A percentile compares a stretch with the other conserved stretches of the same genome.
phyloP scores from a whole-genome alignment of 2,329 filamentous ascomycete genomes.

The Gnomoniopsis smithogilvyi region DNA sequence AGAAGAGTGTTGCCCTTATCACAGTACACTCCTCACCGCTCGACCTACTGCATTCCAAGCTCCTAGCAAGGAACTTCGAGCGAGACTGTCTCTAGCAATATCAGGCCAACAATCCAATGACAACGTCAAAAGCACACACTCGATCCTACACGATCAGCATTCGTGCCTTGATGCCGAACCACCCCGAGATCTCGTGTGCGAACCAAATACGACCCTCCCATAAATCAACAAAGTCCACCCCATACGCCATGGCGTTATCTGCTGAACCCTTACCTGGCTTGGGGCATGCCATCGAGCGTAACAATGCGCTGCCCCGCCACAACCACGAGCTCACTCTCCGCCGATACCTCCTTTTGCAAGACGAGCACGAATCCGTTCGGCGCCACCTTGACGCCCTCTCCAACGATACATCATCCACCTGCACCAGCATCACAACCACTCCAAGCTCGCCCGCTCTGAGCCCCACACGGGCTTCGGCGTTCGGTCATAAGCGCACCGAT shows the following conservation, averaged over 20 bases:
- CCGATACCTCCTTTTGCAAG: slow-evolving; percentile 51
- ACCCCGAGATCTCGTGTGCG: neutral
- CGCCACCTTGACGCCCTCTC: slow-evolving; percentile 49
- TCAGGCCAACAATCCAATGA: slow-evolving; percentile 5
- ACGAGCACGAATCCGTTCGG: slow-evolving; percentile 51
- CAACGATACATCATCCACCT: slow-evolving; percentile 32
- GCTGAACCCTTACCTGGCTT: neutral
- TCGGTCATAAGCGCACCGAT: slow-evolving; percentile 13
- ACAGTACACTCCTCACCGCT: neutral
- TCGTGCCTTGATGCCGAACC: slow-evolving; percentile 7
- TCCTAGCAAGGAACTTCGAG: neutral
- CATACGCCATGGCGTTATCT: slow-evolving; percentile 12
- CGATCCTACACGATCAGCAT: slow-evolving; percentile 19
- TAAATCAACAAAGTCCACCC: slow-evolving; percentile 15
- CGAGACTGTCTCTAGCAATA: neutral
- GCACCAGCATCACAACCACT: slow-evolving; percentile 37
- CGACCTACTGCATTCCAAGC: neutral
- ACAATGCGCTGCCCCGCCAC: slow-evolving; percentile 24
- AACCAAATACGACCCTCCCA: slow-evolving; percentile 9
- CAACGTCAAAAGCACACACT: slow-evolving; percentile 14
- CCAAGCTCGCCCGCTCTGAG: slow-evolving; percentile 19
- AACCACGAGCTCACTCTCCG: slow-evolving; percentile 48
- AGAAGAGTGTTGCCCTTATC: neutral
- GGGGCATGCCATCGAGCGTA: neutral
- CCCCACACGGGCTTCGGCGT: slow-evolving; percentile 5